Base-by-base conservation (phyloP, 1,284 basidiomycete genomes). In the Cerioporus squamosus region DNA sequence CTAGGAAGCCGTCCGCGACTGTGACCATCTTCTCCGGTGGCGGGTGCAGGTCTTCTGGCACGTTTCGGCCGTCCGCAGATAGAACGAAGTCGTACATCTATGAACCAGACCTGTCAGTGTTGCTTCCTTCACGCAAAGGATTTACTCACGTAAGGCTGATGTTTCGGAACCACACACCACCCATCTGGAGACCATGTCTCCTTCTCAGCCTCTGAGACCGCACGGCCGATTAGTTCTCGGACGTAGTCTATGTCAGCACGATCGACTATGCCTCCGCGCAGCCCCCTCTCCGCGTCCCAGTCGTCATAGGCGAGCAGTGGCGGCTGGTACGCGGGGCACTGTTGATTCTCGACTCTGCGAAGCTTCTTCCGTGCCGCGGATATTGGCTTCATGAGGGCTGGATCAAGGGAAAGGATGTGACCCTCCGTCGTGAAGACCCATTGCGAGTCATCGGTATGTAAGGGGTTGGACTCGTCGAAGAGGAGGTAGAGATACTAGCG, bases 391-490 rank as follows among this genome's bases (percentile, higher is more conserved):
- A 88, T 74, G 44, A 84, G 77, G 44, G 81, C 66, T 12, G 64
- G 71, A 0, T 83, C 84, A 18, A 97, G 80, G 18, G 80, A 81
- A 24, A 98, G 78, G n/a, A 94, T 83, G 70, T 98, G 96, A 0
- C 95, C 95, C 74, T 98, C 95, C 0, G 95, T 98, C 1, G 94
- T 94, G 70, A 96, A 91, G 2, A 97, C 91, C 62, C 88, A 90
- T 67, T 91, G 88, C 2, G 87, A 91, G 67, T 92, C 87, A 63
- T 93, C 89, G 5, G 70, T 74, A 67, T 95, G 87, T 31, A 94
- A 71, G 0, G 81, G 81, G 64, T 94, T 93, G 7, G 84, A 83
- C 71, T 95, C 93, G 67, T 96, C 94, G 68, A 98, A 98, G 22
- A 97, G 80, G 48, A 98, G 81, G 74, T 88, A 97, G 14, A 97